Base-by-base conservation (phyloP, 495 filamentous ascomycete genomes). In the Polyplosphaeria fusca region DNA sequence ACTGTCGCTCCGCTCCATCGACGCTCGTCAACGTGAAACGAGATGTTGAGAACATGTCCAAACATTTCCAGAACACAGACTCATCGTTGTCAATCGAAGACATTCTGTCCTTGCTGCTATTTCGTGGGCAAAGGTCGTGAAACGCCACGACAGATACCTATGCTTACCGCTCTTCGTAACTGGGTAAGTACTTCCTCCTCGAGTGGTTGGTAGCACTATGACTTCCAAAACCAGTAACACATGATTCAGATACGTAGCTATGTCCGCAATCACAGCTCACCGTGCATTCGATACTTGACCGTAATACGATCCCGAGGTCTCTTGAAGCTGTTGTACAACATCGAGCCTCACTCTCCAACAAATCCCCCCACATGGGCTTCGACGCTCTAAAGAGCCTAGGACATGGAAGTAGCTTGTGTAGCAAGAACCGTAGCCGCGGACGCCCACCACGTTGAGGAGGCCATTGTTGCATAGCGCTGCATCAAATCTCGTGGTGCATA, bases 401-500 rank as follows among this genome's bases (percentile, higher is more conserved):
- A 60, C 56, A 60, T 46, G 48, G 47, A 42, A 42, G 20, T 49
- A 60, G 4, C 19, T n/a, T 24, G 48, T 52, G n/a, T 38, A 18
- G 53, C 48, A 18, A n/a, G 4, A 30, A 4, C 38, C 1, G 23
- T 39, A 3, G 18, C 16, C 39, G 25, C 22, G 23, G 23, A 30
- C 48, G 25, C 12, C 38, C 7, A 22, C 48, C 56, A 53, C 48
- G 49, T 53, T 53, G 28, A 40, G 30, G n/a, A 7, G 52, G 2
- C 22, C n/a, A 32, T 27, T 16, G 50, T 42, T 43, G 39, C 11
- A 42, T 13, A 32, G 24, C 12, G 24, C 48, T 47, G 56, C 42
- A 53, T 24, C 35, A 42, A 19, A 60, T 47, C 48, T 60, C 49
- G 49, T 60, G 56, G 48, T 60, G 56, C 56, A 60, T 60, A 19